These are phyloP conservation scores for Botryosphaeria dothidea DNA, from an alignment of 2,329 filamentous ascomycete species.

Conservation along the genomic window DNA sequence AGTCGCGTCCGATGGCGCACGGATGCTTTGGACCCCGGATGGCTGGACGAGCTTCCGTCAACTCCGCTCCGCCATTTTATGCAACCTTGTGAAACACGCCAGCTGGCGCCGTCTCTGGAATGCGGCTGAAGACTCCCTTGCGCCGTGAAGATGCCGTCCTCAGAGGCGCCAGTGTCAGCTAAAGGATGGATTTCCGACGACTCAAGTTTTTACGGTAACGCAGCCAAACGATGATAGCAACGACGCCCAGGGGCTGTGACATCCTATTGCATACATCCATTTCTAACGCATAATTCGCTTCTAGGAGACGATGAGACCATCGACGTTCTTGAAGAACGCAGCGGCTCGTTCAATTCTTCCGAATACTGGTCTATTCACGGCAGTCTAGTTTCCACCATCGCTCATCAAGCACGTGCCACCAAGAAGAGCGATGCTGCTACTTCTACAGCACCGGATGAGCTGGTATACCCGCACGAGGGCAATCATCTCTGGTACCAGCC, in stretches of 20 bases:
- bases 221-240: background rate
- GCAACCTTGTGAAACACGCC: background rate
- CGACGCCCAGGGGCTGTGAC: background rate
- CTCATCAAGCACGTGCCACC: background rate
- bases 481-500: slow-evolving; percentile 60
- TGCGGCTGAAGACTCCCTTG: background rate
- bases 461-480: slow-evolving; percentile 60
- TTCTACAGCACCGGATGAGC: slow-evolving; percentile 19
- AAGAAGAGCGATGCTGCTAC: slow-evolving; percentile 9
- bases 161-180: slow-evolving; percentile 30
- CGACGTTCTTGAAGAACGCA: background rate
- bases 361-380: slow-evolving; percentile 10
- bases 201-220: slow-evolving; percentile 47
- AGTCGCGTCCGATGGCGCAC: background rate
- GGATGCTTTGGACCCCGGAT: too few relatives aligned
- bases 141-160: slow-evolving; percentile 8
- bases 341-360: background rate
- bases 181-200: slow-evolving; percentile 44
- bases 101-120: background rate
- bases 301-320: slow-evolving; percentile 21
- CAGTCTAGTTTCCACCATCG: background rate
- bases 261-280: background rate
- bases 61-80: background rate
- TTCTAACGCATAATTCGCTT: background rate
- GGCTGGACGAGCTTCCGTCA: background rate